Conservation (phyloP, 129 eudicot genomes). For the Arctium lappa region DNA sequence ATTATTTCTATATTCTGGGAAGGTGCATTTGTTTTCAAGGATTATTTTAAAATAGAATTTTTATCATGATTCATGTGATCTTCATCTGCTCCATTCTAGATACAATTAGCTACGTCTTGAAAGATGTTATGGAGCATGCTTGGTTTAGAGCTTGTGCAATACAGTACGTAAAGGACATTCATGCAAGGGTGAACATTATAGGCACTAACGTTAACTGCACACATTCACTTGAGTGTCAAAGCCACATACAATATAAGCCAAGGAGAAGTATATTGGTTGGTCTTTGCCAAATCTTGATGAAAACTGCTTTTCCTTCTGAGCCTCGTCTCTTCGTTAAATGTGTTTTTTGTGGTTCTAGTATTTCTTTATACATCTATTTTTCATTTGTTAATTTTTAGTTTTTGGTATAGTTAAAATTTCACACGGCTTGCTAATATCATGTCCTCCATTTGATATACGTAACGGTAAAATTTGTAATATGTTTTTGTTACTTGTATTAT, state of each 20-base stretch:
- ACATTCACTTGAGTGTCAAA: background rate
- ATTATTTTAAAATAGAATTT: too few species aligned
- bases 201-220: background rate
- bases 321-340: background rate
- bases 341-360: background rate
- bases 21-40: background rate
- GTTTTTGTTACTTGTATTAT: conserved; percentile 4
- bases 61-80: background rate
- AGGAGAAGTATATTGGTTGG: background rate
- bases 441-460: conserved; percentile 1
- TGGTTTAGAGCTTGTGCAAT: background rate
- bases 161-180: background rate
- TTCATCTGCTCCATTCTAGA: background rate
- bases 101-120: background rate
- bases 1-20: background rate
- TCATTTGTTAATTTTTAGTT: background rate
- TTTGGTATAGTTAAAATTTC: background rate
- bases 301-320: background rate
- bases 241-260: background rate
- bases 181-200: background rate
- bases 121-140: background rate
- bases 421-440: background rate
- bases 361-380: background rate
- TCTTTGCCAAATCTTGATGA: background rate
- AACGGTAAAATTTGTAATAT: conserved; percentile 5